Evolutionary conservation across 257 asterid genomes (phyloP).

Genomic region (Nemophila menziesii): DNA sequence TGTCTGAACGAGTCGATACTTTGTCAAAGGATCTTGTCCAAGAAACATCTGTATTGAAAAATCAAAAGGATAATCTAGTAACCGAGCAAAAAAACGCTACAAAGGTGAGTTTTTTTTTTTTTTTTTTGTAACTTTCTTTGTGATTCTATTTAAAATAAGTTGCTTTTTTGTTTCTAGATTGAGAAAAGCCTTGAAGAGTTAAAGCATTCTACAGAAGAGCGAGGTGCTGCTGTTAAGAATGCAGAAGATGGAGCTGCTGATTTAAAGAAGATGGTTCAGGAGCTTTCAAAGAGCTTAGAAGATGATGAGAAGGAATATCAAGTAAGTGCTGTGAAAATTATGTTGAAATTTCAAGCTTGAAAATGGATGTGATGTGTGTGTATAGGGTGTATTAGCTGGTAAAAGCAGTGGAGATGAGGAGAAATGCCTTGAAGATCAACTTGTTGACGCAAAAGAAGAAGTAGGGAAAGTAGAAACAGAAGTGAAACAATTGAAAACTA

Average conservation of each 20-base stretch:
- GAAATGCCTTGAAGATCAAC: slow-evolving; percentile 97
- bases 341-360: too few relatives aligned
- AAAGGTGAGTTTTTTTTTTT: slow-evolving; percentile 39
- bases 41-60: slow-evolving; percentile 60
- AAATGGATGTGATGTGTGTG: slow-evolving; percentile 6
- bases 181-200: slow-evolving; percentile 63
- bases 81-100: slow-evolving; percentile 54
- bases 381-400: slow-evolving; percentile 92
- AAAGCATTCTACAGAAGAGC: slow-evolving; percentile 66
- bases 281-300: slow-evolving; percentile 74
- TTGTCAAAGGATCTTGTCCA: slow-evolving; percentile 72
- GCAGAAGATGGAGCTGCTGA: slow-evolving; percentile 88
- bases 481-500: slow-evolving; percentile 86
- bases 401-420: slow-evolving; percentile 93
- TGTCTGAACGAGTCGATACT: slow-evolving; percentile 67
- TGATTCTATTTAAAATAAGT: slow-evolving; percentile 9
- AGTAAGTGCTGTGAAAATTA: slow-evolving; percentile 30
- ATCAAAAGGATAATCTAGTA: slow-evolving; percentile 57
- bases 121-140: slow-evolving; percentile 6
- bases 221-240: slow-evolving; percentile 45
- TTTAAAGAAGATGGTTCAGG: slow-evolving; percentile 45
- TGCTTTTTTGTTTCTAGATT: slow-evolving; percentile 30
- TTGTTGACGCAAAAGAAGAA: slow-evolving; percentile 77
- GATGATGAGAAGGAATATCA: slow-evolving; percentile 85
- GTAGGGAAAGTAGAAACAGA: slow-evolving; percentile 90